These are phyloP conservation scores for Coniosporium tulheliwenetii DNA, from an alignment of 2,329 filamentous ascomycete genomes.

Conservation along the genomic window DNA sequence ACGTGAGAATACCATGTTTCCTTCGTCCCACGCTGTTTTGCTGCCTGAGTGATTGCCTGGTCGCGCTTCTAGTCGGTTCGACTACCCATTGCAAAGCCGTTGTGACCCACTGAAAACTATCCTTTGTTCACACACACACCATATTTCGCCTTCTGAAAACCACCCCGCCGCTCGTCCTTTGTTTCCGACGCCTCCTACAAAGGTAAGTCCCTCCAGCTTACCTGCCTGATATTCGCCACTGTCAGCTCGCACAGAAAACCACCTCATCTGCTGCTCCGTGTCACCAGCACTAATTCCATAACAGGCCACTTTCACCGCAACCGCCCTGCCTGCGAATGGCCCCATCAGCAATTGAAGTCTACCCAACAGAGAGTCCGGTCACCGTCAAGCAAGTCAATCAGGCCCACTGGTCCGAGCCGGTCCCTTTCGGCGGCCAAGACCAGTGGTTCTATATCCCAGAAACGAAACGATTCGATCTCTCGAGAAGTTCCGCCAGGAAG, in stretches of 20 bases:
- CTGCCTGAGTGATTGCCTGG: too few relatives aligned
- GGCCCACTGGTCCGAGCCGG: constrained; percentile 20
- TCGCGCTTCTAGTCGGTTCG: too few relatives aligned
- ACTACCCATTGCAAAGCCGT: too few relatives aligned
- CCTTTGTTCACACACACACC: too few relatives aligned
- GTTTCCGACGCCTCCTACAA: too few relatives aligned
- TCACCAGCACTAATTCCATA: not conserved
- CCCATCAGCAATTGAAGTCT: constrained; percentile 12
- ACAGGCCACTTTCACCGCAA: not conserved
- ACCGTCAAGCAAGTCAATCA: constrained; percentile 9
- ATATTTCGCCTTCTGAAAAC: not conserved
- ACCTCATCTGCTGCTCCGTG: not conserved
- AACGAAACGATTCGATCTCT: constrained; percentile 25
- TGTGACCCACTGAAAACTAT: too few relatives aligned
- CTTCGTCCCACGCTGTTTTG: too few relatives aligned
- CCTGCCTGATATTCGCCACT: too few relatives aligned
- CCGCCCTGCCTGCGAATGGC: constrained; percentile 8
- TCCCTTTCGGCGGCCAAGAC: constrained; percentile 23
- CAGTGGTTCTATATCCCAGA: constrained; percentile 25
- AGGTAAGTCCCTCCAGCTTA: too few relatives aligned
- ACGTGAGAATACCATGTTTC: too few relatives aligned
- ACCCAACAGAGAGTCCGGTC: constrained; percentile 10
- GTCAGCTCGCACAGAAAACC: too few relatives aligned
- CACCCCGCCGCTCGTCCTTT: not conserved
- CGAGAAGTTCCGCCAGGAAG: constrained; percentile 18